Evolutionary conservation across 2,329 filamentous ascomycete genomes (phyloP).

Genomic region (Xylariaceae sp.): DNA sequence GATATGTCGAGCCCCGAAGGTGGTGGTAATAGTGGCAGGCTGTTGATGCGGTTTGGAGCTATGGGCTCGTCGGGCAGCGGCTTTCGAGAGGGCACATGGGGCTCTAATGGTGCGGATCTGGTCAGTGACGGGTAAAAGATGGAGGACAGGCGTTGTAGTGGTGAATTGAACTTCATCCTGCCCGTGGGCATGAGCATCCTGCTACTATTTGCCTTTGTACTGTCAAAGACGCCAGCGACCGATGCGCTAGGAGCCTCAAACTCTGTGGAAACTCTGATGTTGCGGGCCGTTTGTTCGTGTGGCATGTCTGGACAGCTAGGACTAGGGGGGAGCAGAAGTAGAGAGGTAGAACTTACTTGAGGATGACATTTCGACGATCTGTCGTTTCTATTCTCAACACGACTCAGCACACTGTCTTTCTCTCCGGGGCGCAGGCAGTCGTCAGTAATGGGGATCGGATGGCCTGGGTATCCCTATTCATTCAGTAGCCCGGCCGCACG

Average conservation of each 20-base stretch:
- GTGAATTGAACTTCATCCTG: constrained; percentile 33
- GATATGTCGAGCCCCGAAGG: constrained; percentile 17
- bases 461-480: constrained; percentile 24
- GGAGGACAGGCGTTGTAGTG: constrained; percentile 38
- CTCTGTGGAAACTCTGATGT: constrained; percentile 12
- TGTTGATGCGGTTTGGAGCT: constrained; percentile 24
- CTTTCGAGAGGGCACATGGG: constrained; percentile 33
- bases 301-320: background rate
- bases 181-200: constrained; percentile 12
- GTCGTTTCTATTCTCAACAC: constrained; percentile 12
- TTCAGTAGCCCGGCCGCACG: constrained; percentile 15
- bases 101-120: constrained; percentile 33
- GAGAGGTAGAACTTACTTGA: constrained; percentile 25
- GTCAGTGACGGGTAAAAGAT: constrained; percentile 42
- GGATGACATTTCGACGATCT: constrained; percentile 22
- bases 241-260: constrained; percentile 5
- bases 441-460: constrained; percentile 22
- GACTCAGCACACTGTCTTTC: constrained; percentile 9
- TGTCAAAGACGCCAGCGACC: constrained; percentile 16
- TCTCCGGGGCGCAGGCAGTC: constrained; percentile 8
- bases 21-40: constrained; percentile 23
- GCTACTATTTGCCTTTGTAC: constrained; percentile 1
- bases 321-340: background rate
- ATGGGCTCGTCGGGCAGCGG: constrained; percentile 32
- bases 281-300: background rate